phyloP scores from a whole-genome alignment of 2,329 filamentous ascomycete species.

The Colletotrichum sublineola region DNA sequence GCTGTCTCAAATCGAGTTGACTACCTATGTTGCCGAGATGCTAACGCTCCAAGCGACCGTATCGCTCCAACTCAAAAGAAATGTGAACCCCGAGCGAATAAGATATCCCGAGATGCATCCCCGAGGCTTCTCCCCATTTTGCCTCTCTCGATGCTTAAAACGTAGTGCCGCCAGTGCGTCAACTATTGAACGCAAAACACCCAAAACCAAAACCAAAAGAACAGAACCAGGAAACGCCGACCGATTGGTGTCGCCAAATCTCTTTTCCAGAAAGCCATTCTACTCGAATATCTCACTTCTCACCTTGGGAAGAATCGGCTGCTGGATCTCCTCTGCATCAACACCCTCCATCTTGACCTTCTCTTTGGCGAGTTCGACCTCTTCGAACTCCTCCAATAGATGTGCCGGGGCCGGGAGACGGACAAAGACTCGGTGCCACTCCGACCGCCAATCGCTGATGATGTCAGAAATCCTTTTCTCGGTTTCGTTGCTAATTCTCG shows the following conservation, averaged over 20 bases:
- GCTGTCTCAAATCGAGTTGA: not conserved
- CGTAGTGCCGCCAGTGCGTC: not conserved
- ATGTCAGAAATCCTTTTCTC: not conserved
- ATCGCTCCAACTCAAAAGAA: too few species aligned
- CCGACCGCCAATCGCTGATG: not conserved
- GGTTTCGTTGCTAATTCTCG: not conserved
- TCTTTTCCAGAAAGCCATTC: too few species aligned
- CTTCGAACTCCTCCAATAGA: not conserved
- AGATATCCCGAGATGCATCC: not conserved
- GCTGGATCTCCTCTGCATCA: not conserved
- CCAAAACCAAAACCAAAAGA: not conserved
- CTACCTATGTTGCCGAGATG: not conserved
- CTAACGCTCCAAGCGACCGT: not conserved
- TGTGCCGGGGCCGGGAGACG: not conserved
- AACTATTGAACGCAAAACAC: not conserved
- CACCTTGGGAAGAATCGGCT: not conserved
- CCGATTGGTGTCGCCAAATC: not conserved
- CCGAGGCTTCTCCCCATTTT: not conserved
- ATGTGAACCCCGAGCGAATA: not conserved
- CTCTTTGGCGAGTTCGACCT: not conserved
- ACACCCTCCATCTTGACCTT: not conserved
- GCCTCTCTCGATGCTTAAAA: not conserved
- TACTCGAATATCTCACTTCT: not conserved
- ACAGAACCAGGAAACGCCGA: not conserved
- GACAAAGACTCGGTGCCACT: not conserved